Base-by-base conservation (phyloP, 139 green algal genomes). In the Desmodesmus armatus region DNA sequence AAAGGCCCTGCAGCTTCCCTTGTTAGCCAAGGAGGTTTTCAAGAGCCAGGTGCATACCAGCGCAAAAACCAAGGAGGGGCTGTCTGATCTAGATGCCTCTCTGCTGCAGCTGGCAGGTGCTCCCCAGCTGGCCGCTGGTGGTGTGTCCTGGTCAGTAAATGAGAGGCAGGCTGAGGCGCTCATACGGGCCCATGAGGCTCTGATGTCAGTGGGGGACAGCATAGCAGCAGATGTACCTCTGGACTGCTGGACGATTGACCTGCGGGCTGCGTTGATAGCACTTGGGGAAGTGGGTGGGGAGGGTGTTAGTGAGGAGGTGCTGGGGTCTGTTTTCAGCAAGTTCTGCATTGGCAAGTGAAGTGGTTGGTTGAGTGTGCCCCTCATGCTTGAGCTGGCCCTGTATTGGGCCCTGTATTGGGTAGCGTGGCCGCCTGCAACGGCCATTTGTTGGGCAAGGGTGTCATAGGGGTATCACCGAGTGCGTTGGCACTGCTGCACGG, bases 221-320 rank as follows among this genome's bases (percentile, higher is more conserved):
- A 90, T 97, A 7, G 49, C 76, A 5, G 85, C 84, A 4, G 91
- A 88, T 13, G 83, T 98, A 80, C 96, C 97, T 0, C 66, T 98
- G 5, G 97, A 99, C 85, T 99, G 98, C 78, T 99, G 97, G 96
- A 98, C 97, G 0, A 96, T 99, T 25, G 97, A 99, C 86, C 77
- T 99, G 82, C 89, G 97, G 1, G 89, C 83, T 0, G 96, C 96
- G 4, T 71, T 96, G 60, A n/a, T 97, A 53, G 95, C 96, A 19
- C 90, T 99, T 76, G 97, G 96, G 2, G 93, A 98, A 80, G 93
- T 99, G 31, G 97, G 84, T 60, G 96, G 96, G 0, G 93, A 98
- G 31, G 94, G 96, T 27, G 93, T 96, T 31, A 88, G 69, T 1
- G 95, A 98, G 87, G 91, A 98, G 75, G 93, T 99, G 49, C 89